phyloP scores from a whole-genome alignment of 768 basidiomycete species.

The Auricularia auricula-judae region DNA sequence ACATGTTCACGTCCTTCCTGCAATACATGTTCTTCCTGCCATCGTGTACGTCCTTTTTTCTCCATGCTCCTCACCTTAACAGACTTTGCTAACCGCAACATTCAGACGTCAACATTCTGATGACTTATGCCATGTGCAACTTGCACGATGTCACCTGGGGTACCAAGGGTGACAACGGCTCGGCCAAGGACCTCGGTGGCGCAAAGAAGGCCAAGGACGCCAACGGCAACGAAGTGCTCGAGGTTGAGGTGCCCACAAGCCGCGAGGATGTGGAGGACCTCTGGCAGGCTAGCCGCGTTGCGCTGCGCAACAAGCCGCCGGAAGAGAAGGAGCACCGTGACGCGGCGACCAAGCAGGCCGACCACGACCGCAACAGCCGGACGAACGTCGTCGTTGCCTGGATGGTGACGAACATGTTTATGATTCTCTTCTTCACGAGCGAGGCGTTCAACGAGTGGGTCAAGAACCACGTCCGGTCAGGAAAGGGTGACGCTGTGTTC shows the following conservation, averaged over 20 bases:
- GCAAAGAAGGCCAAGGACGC: constrained; percentile 83
- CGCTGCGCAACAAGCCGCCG: constrained; percentile 57
- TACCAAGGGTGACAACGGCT: constrained; percentile 85
- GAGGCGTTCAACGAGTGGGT: constrained; percentile 69
- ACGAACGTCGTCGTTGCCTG: constrained; percentile 78
- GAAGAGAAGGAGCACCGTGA: constrained; percentile 74
- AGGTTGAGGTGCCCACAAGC: constrained; percentile 72
- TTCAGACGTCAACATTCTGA: constrained; percentile 70
- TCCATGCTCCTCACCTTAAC: neutral
- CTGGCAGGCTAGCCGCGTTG: constrained; percentile 65
- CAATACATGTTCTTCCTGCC: constrained; percentile 91
- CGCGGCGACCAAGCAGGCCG: constrained; percentile 80
- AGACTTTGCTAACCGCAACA: neutral
- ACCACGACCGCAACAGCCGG: constrained; percentile 73
- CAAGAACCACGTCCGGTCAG: constrained; percentile 37
- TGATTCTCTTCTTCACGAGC: constrained; percentile 57
- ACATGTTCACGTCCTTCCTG: constrained; percentile 87
- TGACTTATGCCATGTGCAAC: constrained; percentile 95
- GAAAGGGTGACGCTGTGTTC: constrained; percentile 42
- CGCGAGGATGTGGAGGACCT: constrained; percentile 82
- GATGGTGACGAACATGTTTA: constrained; percentile 73
- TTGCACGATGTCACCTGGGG: constrained; percentile 87
- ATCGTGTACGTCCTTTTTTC: constrained; percentile 34
- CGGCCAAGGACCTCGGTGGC: constrained; percentile 78
- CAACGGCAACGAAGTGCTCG: constrained; percentile 77